phyloP scores from a whole-genome alignment of 352 stramenopile species.

The Phytophthora podocarpi region DNA sequence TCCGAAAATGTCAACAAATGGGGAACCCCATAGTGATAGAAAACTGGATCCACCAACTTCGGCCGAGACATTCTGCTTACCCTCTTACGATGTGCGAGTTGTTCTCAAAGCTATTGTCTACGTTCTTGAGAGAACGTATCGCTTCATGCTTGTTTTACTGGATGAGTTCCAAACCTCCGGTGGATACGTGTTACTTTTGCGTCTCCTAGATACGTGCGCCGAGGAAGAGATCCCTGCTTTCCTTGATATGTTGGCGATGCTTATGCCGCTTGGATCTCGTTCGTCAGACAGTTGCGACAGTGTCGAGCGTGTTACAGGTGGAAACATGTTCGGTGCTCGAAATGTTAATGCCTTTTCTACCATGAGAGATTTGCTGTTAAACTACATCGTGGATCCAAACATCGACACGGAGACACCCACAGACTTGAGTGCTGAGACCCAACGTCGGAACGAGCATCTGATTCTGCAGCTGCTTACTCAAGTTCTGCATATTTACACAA shows the following conservation, averaged over 20 bases:
- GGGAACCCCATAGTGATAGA: neutral
- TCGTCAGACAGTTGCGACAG: slow-evolving; percentile 42
- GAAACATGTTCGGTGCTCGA: slow-evolving; percentile 52
- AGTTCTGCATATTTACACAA: slow-evolving; percentile 74
- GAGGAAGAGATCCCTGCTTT: slow-evolving; percentile 50
- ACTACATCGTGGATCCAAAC: slow-evolving; percentile 44
- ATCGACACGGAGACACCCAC: neutral
- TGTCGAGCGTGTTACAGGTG: slow-evolving; percentile 44
- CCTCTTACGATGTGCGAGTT: slow-evolving; percentile 52
- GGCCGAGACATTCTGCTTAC: slow-evolving; percentile 36
- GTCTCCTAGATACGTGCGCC: slow-evolving; percentile 43
- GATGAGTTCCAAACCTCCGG: slow-evolving; percentile 70
- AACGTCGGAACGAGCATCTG: slow-evolving; percentile 46
- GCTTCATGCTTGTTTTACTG: slow-evolving; percentile 63
- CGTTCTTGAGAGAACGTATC: slow-evolving; percentile 66
- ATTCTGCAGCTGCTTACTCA: slow-evolving; percentile 68
- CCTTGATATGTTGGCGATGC: slow-evolving; percentile 54
- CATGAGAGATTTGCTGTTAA: slow-evolving; percentile 71
- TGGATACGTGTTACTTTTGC: slow-evolving; percentile 61
- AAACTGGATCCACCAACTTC: neutral
- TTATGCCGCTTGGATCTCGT: slow-evolving; percentile 65
- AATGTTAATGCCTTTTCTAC: slow-evolving; percentile 69
- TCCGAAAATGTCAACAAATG: neutral
- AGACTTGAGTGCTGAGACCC: slow-evolving; percentile 1
- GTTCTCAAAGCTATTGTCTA: slow-evolving; percentile 63